Conservation (phyloP, 1,139 yeast genomes). For the Arxiozyma slooffiae region DNA sequence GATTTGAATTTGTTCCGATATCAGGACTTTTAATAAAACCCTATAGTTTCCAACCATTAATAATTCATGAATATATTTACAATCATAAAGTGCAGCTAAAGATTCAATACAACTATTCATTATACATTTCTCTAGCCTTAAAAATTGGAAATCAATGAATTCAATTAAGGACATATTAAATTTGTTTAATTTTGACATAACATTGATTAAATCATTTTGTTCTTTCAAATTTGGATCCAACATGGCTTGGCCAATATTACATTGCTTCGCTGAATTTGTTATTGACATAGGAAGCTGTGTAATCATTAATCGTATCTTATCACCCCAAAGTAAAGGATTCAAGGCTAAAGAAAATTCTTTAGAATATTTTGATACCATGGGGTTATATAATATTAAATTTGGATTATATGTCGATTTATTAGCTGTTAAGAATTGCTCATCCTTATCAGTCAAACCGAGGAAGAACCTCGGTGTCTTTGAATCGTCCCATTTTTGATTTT, state of each 20-base stretch:
- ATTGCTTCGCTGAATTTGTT: not conserved
- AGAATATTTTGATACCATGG: not conserved
- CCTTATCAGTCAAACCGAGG: constrained; percentile 35
- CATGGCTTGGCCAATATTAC: no score
- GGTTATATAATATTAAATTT: not conserved
- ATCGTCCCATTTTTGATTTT: constrained; percentile 14
- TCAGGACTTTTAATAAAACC: constrained; percentile 34
- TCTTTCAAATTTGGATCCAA: no score
- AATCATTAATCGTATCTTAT: not conserved
- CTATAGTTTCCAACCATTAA: constrained; percentile 33
- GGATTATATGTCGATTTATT: not conserved
- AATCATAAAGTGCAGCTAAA: constrained; percentile 55
- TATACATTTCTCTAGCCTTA: constrained; percentile 60
- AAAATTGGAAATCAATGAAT: constrained; percentile 42
- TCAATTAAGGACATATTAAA: constrained; percentile 15
- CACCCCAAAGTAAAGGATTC: not conserved
- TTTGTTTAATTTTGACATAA: not conserved
- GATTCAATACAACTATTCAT: constrained; percentile 72
- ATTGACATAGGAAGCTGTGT: not conserved
- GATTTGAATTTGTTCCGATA: constrained; percentile 41
- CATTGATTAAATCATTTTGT: not conserved
- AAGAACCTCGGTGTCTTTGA: constrained; percentile 8
- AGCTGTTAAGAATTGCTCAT: not conserved
- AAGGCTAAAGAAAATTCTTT: not conserved
- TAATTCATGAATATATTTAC: constrained; percentile 53